Evolutionary conservation across 2,329 filamentous ascomycete genomes (phyloP), one percentile per base, ranked within the genome.

Genomic region (Cercospora sp.): DNA sequence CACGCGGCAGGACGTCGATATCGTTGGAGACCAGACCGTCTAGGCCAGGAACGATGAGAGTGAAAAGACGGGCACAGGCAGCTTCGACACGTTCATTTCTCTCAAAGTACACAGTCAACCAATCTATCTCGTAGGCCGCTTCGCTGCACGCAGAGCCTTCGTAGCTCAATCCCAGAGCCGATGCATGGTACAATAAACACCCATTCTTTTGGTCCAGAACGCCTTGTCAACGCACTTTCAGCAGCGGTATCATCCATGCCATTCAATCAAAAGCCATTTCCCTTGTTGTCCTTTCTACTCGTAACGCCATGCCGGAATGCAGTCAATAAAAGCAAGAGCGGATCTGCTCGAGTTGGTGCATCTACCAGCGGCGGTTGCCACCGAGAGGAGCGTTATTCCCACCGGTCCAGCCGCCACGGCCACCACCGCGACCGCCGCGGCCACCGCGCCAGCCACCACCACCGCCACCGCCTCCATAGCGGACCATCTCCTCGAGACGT

Each of bases 401-500:
- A 74, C 84, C 83, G 77, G 85, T 86, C 79, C 82, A 87, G 71
- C 84, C 82, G 64, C 73, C 73, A 58, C 72, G 65, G 60, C 75
- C 83, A 71, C 85, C 81, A 71, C 85, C 83, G 73, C 88, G 85
- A 73, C 86, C 59, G 12, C 60, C 60, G 2, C 60, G 36, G 5
- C 60, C 83, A 73, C 89, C 85, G 76, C 90, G 51, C 48, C 62
- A 80, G 74, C 84, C 80, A 73, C 91, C 88, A 72, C 90, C 88
- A 64, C 91, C 91, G 68, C 93, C 93, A 67, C 92, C 92, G 71
- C 93, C 92, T 74, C 93, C 89, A 79, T 94, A 98, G 81, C 95
- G 91, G 75, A 89, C 90, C 95, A 99, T 98, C 86, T 99, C 95
- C 72, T 90, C 89, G 72, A 99, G 90, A 81, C 93, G 91, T 78